These are phyloP conservation scores for Linnemannia schmuckeri DNA, from an alignment of 192 early-diverging fungal species.

Conservation along the genomic window DNA sequence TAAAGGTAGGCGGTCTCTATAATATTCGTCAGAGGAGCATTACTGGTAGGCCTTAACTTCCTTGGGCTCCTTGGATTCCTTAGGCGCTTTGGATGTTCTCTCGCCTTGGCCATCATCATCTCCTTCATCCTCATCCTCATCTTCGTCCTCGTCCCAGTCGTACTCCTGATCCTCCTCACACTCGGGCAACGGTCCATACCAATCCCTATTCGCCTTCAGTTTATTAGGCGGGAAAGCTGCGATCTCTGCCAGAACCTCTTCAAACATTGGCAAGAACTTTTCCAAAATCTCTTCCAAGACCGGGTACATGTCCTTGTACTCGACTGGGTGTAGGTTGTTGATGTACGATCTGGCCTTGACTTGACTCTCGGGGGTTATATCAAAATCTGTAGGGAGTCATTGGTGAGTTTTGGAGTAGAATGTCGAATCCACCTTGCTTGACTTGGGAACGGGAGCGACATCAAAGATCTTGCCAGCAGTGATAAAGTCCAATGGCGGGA, in stretches of 20 bases:
- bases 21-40: slow-evolving; percentile 15
- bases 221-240: neutral
- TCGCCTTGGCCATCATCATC: neutral
- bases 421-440: neutral
- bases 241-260: slow-evolving; percentile 56
- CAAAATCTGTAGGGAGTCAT: slow-evolving; percentile 79
- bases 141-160: slow-evolving; percentile 13
- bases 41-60: neutral
- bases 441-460: neutral
- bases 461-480: neutral
- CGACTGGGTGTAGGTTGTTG: slow-evolving; percentile 77
- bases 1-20: slow-evolving; percentile 35
- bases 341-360: slow-evolving; percentile 72
- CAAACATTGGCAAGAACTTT: slow-evolving; percentile 74
- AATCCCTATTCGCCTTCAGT: neutral
- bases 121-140: neutral
- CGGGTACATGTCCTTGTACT: slow-evolving; percentile 63
- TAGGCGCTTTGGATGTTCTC: neutral
- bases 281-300: slow-evolving; percentile 65
- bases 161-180: neutral
- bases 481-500: slow-evolving; percentile 13
- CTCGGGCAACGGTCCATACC: slow-evolving; percentile 13
- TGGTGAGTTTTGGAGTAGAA: slow-evolving; percentile 55
- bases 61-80: neutral
- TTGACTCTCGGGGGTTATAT: slow-evolving; percentile 61